These are phyloP conservation scores for Blastomyces gilchristii DNA, from an alignment of 2,329 filamentous ascomycete species.

Conservation along the genomic window DNA sequence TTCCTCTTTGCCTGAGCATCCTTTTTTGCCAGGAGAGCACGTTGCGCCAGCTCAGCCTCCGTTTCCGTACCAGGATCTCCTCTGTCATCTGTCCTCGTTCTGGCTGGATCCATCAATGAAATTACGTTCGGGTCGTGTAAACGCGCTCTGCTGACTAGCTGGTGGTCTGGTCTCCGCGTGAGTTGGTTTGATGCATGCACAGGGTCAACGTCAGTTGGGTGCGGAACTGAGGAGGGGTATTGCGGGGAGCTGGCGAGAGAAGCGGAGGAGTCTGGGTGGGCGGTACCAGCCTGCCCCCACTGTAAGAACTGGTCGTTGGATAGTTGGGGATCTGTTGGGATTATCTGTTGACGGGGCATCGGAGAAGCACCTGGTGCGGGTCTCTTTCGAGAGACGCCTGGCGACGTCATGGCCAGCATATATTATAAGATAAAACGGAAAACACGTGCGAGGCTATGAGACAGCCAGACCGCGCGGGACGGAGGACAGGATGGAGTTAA, in stretches of 20 bases:
- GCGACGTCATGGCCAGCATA: conserved; percentile 27
- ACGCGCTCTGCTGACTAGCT: conserved; percentile 30
- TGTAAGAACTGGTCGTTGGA: conserved; percentile 46
- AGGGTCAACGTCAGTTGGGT: conserved; percentile 40
- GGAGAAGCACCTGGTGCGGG: conserved; percentile 62
- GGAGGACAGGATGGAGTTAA: background rate
- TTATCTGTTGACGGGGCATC: conserved; percentile 45
- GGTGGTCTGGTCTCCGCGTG: conserved; percentile 31
- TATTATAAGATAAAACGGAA: background rate
- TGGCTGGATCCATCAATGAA: conserved; percentile 23
- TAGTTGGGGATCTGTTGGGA: conserved; percentile 34
- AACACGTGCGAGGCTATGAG: background rate
- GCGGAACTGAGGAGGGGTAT: conserved; percentile 19
- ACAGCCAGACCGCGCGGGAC: background rate
- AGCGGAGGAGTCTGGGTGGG: conserved; percentile 24
- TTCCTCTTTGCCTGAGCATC: conserved; percentile 86
- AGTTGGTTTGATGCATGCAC: conserved; percentile 37
- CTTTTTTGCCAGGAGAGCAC: conserved; percentile 69
- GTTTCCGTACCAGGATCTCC: conserved; percentile 47
- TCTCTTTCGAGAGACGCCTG: conserved; percentile 53
- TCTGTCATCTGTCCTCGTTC: conserved; percentile 20
- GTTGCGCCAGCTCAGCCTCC: conserved; percentile 67
- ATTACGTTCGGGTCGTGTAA: conserved; percentile 29
- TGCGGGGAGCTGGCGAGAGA: background rate
- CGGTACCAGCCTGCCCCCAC: conserved; percentile 40